Evolutionary conservation across 805 yeast genomes (phyloP).

Genomic region (Spencermartinsiella europaea): DNA sequence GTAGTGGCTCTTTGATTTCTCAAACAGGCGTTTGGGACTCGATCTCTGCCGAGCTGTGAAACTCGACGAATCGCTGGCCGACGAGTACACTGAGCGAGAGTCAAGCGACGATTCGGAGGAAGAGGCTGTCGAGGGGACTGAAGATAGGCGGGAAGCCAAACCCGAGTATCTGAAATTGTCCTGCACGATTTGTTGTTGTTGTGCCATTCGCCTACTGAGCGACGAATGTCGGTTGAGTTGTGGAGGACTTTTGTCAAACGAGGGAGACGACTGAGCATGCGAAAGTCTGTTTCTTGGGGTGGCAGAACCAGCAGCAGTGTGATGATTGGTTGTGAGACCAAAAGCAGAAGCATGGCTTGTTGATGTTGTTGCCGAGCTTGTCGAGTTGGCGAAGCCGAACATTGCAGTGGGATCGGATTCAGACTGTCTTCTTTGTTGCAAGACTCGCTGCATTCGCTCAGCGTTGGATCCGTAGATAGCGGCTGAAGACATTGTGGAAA

Average conservation of each 20-base stretch:
- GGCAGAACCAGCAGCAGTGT: too few species aligned
- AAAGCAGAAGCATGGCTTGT: too few species aligned
- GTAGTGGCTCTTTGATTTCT: conserved; percentile 1
- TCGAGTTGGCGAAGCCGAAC: too few species aligned
- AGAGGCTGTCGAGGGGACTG: background rate
- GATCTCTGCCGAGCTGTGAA: background rate
- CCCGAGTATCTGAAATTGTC: background rate
- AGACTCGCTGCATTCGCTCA: background rate
- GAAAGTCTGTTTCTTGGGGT: too few species aligned
- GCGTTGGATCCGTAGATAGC: conserved; percentile 1
- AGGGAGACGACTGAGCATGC: background rate
- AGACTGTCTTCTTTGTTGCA: too few species aligned
- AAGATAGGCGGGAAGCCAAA: background rate
- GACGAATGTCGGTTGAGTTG: background rate
- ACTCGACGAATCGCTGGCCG: background rate
- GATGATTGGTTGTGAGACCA: too few species aligned
- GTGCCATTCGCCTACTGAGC: background rate
- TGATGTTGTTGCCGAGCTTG: too few species aligned
- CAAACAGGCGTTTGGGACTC: conserved; percentile 8
- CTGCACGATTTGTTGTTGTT: background rate
- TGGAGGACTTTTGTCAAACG: background rate
- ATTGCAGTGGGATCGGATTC: too few species aligned
- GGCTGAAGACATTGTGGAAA: background rate
- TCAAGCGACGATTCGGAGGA: background rate
- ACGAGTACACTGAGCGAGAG: background rate